Base-by-base conservation (phyloP, 2,329 filamentous ascomycete genomes). In the Ophiosphaerella narmari region DNA sequence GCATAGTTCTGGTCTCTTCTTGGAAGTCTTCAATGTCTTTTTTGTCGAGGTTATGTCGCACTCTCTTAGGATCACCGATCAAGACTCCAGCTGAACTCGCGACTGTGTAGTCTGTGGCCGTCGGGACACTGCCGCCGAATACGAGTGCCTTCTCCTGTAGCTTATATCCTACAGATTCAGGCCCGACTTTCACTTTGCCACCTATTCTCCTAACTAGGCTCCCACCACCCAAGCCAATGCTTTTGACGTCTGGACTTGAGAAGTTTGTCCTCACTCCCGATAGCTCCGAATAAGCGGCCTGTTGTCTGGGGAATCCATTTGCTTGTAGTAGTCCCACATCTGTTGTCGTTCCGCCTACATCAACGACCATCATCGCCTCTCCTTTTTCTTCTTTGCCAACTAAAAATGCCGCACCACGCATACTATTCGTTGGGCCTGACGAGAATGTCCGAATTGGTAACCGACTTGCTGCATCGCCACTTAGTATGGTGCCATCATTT, bases 311-410 rank as follows among this genome's bases (percentile, higher is more conserved):
- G 42, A 88, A 85, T 0, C 86, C 85, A 41, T 81, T 86, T 0
- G 80, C 76, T 6, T 85, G 76, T 3, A 88, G 67, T 0, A 86
- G 68, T 0, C 86, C 84, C 9, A 86, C 82, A 56, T 88, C 86
- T 0, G 84, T 82, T 0, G 85, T 88, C 0, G 86, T 88, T 2
- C 86, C 85, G 0, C 86, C 86, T 45, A 88, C 82, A 59, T 88
- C 86, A 2, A 87, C 80, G 0, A 88, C 85, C 74, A 87, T 82
- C 57, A 83, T 34, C 74, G 81, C 54, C 77, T 82, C 64, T 7
- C 59, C 58, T 13, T 64, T 55, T 31, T 62, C 50, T 42, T 68
- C 54, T 38, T 63, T 65, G 5, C 68, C 70, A 6, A 72, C 62
- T 0, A 74, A 52, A 43, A 72, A 79, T 1, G 75, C 75, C 9